Conservation (phyloP, 192 early-diverging fungal genomes). For the Entrophospora sp. region DNA sequence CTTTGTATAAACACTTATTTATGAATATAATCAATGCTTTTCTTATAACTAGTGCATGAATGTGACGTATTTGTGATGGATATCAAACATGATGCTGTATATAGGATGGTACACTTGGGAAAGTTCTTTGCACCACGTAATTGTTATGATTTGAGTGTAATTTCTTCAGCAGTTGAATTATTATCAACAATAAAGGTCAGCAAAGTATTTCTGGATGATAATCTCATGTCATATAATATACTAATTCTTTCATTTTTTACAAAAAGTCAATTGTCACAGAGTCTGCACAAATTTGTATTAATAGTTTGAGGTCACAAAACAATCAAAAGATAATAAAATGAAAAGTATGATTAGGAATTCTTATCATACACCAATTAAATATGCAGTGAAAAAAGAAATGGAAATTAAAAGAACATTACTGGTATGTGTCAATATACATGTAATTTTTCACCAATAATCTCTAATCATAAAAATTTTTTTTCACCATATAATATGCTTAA, state of each 20-base stretch:
- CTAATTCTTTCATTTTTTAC: background rate
- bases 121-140: constrained; percentile 15
- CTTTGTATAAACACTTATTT: background rate
- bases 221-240: background rate
- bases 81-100: constrained; percentile 12
- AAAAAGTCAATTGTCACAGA: background rate
- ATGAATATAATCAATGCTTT: too few species aligned
- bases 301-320: background rate
- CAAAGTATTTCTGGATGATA: background rate
- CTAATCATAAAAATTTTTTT: too few species aligned
- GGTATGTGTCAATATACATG: too few species aligned
- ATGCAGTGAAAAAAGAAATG: too few species aligned
- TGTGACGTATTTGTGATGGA: constrained; percentile 13
- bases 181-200: constrained; percentile 4
- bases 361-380: constrained; percentile 4
- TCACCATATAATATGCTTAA: too few species aligned
- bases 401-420: too few species aligned
- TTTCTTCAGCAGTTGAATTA: constrained; percentile 2
- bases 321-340: background rate
- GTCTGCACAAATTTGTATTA: background rate
- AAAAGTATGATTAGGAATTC: background rate
- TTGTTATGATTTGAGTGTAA: constrained; percentile 7
- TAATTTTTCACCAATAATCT: too few species aligned
- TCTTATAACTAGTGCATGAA: constrained; percentile 7
- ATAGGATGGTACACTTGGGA: constrained; percentile 13